These are phyloP conservation scores for Penstemon davidsonii DNA, from an alignment of 257 asterid species.

Conservation along the genomic window DNA sequence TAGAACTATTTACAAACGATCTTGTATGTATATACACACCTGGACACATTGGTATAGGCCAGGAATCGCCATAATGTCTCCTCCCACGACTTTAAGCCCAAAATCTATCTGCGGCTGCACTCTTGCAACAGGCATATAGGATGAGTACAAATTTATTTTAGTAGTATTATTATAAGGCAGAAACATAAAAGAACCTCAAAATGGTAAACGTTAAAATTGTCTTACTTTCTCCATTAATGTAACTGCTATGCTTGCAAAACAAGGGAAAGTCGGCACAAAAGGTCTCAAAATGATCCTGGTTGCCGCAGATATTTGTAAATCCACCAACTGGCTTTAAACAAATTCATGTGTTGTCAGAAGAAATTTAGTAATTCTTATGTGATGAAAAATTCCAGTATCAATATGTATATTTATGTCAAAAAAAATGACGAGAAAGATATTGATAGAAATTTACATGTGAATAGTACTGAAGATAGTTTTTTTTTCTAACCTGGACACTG, in stretches of 20 bases:
- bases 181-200: neutral
- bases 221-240: slow-evolving; percentile 78
- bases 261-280: slow-evolving; percentile 76
- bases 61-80: slow-evolving; percentile 82
- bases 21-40: slow-evolving; percentile 36
- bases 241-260: slow-evolving; percentile 57
- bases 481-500: slow-evolving; percentile 56
- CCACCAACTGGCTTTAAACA: slow-evolving; percentile 61
- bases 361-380: neutral
- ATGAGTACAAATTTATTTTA: slow-evolving; percentile 1
- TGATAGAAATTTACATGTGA: neutral
- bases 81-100: slow-evolving; percentile 68
- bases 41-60: slow-evolving; percentile 68
- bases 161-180: no score
- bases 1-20: no score
- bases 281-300: slow-evolving; percentile 58
- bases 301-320: slow-evolving; percentile 66
- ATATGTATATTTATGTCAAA: no score
- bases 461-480: neutral
- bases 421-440: neutral
- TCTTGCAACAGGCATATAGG: slow-evolving; percentile 27
- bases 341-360: slow-evolving; percentile 31
- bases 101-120: slow-evolving; percentile 87
- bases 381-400: neutral
- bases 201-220: neutral